phyloP scores from a whole-genome alignment of 352 stramenopile genomes.

The Pelagophyceae sp. region DNA sequence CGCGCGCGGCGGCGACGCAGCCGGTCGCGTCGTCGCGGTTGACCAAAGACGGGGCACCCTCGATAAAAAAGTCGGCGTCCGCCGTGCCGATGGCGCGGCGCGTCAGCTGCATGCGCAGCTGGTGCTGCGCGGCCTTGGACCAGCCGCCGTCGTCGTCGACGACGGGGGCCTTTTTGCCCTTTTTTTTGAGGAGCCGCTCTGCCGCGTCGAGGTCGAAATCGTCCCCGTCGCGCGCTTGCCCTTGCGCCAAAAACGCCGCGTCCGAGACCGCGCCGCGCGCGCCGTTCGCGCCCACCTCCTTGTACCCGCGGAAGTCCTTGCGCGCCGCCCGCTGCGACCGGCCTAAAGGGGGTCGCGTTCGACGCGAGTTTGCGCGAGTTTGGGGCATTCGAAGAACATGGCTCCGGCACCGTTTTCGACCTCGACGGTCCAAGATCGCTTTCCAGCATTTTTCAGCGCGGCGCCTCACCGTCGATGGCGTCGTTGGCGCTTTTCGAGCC shows the following conservation, averaged over 20 bases:
- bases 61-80: not conserved
- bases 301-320: slow-evolving; percentile 37
- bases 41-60: not conserved
- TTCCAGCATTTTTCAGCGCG: no score
- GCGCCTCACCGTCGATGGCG: slow-evolving; percentile 74
- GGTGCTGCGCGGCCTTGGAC: not conserved
- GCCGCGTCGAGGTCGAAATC: not conserved
- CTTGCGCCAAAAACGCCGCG: not conserved
- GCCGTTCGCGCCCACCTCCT: not conserved
- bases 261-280: not conserved
- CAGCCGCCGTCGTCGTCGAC: not conserved
- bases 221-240: not conserved
- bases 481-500: slow-evolving; percentile 51
- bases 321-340: slow-evolving; percentile 61
- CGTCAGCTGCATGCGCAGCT: not conserved
- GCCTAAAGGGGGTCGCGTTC: no score
- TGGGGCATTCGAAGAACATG: no score
- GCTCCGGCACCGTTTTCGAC: no score
- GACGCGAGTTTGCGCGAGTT: no score
- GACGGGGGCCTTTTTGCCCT: not conserved
- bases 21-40: not conserved
- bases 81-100: not conserved
- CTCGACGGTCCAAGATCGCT: no score
- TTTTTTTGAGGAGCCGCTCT: not conserved
- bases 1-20: not conserved